Base-by-base conservation (phyloP, 805 yeast species). In the Suhomyces sp. region DNA sequence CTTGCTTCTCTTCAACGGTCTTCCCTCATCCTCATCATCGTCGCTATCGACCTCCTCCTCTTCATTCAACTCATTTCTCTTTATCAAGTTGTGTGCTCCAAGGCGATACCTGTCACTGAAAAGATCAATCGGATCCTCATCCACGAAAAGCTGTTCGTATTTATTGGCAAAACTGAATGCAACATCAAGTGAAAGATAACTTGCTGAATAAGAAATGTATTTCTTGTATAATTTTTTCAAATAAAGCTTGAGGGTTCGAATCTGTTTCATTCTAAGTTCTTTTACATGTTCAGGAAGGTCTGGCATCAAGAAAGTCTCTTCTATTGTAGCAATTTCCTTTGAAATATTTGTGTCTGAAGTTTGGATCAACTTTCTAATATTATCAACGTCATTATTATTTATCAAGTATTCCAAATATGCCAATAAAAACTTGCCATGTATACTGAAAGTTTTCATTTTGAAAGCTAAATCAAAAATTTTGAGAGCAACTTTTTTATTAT, bases 341-440 rank as follows among this genome's bases (percentile, higher is more conserved):
- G 79, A 60, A 28, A 66, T 46, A 39, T 74, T 78, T 7, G 81
- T 76, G 7, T 83, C 68, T 0, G 88, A 79, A 3, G 83, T 73
- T 57, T 93, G 98, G 54, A 91, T 83, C 23, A 88, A 69, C 6
- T 88, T 85, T 47, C 91, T 81, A 12, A 88, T 84, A 50, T 84
- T 77, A 72, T 51, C 83, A 63, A 62, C 90, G 48, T 81, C 84
- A 52, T 82, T 83, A 18, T 75, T 68, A 40, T 72, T 63, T 14
- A 88, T 73, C 44, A 93, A 64, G 51, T 83, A 90, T 41, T 81
- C 76, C 47, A 91, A 64, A 56, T 91, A 91, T 31, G 75, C 74
- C 42, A 72, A 67, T 21, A 88, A 69, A 53, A 80, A 90, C 16
- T 70, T 75, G 4, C 83, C 82, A 43, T 79, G 66, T 11, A 60